phyloP scores from a whole-genome alignment of 345 rosid species.

The Moringa oleifera region DNA sequence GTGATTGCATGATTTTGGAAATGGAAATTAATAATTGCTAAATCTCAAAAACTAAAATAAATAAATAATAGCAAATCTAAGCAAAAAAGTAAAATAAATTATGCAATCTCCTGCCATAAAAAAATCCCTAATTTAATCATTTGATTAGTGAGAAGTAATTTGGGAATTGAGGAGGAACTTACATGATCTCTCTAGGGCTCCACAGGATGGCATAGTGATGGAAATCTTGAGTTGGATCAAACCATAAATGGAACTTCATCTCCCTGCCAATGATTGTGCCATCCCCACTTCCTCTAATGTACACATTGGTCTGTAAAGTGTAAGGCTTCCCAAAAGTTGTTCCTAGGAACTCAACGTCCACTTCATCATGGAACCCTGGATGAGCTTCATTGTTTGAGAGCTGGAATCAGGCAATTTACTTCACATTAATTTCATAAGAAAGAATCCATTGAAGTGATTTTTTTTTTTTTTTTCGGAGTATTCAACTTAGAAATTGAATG shows the following conservation, averaged over 20 bases:
- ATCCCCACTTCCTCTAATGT: constrained; percentile 95
- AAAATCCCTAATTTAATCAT: too few species aligned
- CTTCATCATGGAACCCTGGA: constrained; percentile 90
- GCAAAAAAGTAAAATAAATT: too few species aligned
- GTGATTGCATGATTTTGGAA: too few species aligned
- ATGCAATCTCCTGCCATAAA: too few species aligned
- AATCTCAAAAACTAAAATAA: too few species aligned
- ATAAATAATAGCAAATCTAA: too few species aligned
- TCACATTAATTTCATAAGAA: too few species aligned
- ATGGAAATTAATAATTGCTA: too few species aligned
- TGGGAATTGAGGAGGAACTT: constrained; percentile 22
- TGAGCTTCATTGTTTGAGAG: constrained; percentile 86
- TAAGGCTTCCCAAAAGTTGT: constrained; percentile 92
- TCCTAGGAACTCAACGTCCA: constrained; percentile 92
- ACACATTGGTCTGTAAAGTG: constrained; percentile 92
- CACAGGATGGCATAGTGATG: constrained; percentile 91
- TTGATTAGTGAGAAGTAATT: too few species aligned
- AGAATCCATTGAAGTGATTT: too few species aligned
- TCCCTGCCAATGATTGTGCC: constrained; percentile 86
- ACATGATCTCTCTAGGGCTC: constrained; percentile 95
- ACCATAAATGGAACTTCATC: constrained; percentile 90
- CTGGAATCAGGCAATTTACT: too few species aligned
- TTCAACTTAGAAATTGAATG: background rate
- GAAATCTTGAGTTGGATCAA: constrained; percentile 78
- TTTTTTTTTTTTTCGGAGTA: too few species aligned